Base-by-base conservation (phyloP, 2,329 filamentous ascomycete genomes). In the Pleurostoma richardsiae region DNA sequence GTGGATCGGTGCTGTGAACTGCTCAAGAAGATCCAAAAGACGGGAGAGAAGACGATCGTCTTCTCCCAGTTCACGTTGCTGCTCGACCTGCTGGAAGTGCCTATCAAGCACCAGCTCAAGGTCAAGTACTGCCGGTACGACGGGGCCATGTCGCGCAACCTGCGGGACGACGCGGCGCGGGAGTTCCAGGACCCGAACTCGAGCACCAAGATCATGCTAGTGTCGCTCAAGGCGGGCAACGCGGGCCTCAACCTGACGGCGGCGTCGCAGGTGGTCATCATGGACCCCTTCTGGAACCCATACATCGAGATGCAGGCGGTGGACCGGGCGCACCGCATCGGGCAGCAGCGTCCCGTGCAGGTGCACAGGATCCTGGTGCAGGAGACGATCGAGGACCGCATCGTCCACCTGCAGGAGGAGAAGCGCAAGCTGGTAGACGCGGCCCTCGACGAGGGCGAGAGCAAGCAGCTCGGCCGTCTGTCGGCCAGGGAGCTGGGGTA, bases 281-380 rank as follows among this genome's bases (percentile, higher is more conserved):
- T 95, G 60, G 90, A 96, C 61, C 90, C 90, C 0, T 95, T 95
- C 69, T 96, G 90, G 89, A 96, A 96, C 53, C 91, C 90, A 0
- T 95, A 86, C 60, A 86, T 95, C 42, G 91, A 96, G 67, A 89
- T 90, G 66, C 91, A 96, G 67, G 91, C 91, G 4, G 85, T 96
- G 43, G 91, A 95, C 62, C 86, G 91, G 27, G 88, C 90, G 3
- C 86, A 96, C 65, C 86, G 91, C 7, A 91, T 96, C 55, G 90
- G 90, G 1, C 91, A 96, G 67, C 70, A 75, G 54, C 76, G 77
- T 4, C 71, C 82, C 6, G 91, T 96, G 4, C 77, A 82, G 46
- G 85, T 96, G 1, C 90, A 96, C 61, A 84, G 89, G 4, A 79
- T 96, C 28, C 69, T 96, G 3, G 81, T 92, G 6, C 65, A 82